Percentiles rank a stretch among this genome's conserved stretches.
Conservation (phyloP, 1,284 basidiomycete genomes). For the Golubevia pallescens region DNA sequence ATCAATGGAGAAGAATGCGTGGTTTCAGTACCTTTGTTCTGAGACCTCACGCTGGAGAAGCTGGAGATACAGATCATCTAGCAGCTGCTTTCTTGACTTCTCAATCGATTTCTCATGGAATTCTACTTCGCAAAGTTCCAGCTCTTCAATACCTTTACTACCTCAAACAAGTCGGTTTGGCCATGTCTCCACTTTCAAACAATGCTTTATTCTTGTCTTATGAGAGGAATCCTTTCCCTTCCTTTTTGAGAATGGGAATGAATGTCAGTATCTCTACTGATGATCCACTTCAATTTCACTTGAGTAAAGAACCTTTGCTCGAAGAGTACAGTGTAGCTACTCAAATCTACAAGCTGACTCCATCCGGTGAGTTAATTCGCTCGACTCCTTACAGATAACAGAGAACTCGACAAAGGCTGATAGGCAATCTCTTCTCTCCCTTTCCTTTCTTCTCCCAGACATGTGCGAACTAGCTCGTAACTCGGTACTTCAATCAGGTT, state of each 20-base stretch:
- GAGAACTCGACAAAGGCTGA: neutral
- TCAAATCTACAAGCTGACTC: slow-evolving; percentile 66
- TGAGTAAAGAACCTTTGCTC: slow-evolving; percentile 77
- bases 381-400: neutral
- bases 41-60: slow-evolving; percentile 95
- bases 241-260: slow-evolving; percentile 94
- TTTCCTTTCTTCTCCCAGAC: slow-evolving; percentile 49
- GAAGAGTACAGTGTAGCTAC: slow-evolving; percentile 99
- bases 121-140: slow-evolving; percentile 94
- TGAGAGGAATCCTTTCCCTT: slow-evolving; percentile 94
- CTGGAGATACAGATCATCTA: slow-evolving; percentile 96
- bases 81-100: slow-evolving; percentile 93
- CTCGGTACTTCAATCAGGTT: slow-evolving; percentile 93
- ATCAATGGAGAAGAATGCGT: slow-evolving; percentile 82
- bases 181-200: slow-evolving; percentile 97
- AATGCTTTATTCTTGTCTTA: slow-evolving; percentile 97
- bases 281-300: slow-evolving; percentile 72
- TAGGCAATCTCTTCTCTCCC: neutral
- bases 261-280: slow-evolving; percentile 97
- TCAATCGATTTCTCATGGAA: slow-evolving; percentile 98
- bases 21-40: slow-evolving; percentile 99
- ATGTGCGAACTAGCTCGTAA: slow-evolving; percentile 90
- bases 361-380: slow-evolving; percentile 19
- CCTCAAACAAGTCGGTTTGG: slow-evolving; percentile 80
- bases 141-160: slow-evolving; percentile 80